Evolutionary conservation across 164 flowering plant species (phyloP), one percentile per base, ranked within the genome.

Genomic region (Sedum album): DNA sequence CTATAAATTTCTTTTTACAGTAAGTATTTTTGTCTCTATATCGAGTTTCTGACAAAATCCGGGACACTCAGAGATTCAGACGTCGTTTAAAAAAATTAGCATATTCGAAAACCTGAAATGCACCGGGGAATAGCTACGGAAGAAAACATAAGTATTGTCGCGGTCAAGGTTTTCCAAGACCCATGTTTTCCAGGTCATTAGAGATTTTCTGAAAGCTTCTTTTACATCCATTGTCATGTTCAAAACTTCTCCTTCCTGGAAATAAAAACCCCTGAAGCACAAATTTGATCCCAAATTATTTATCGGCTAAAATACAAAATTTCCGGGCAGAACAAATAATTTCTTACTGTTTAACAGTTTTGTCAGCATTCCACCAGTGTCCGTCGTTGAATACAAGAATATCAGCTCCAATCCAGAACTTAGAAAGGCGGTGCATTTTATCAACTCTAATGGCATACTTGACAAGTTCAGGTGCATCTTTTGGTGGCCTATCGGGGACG

Each of bases 311-410:
- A 36, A 17, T 13, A 44, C 3, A 42, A 44, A 44, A 44, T 15
- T 44, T 14, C 15, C 3, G 4, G 48, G 15, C 4, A 11, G 48
- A 44, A 44, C 38, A 3, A 35, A 35, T 35, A 35, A 35, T 31
- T 39, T 31, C 70, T 53, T 51, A 68, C 70, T 33, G 60, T 9
- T 55, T 55, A 42, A 35, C 36, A n/a, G 70, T 68, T 60, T 68
- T 68, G n/a, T 55, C 70, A 26, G 39, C 23, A 38, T 68, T 68
- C 70, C 70, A 68, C 70, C 97, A 94, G 46, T 94, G 97, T 0
- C 97, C 96, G 4, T 82, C 82, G 75, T 86, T 91, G 82, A 91
- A 87, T 21, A 94, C 74, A 2, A 88, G 79, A 53, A 86, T 83
- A 79, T 90, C 76, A 0, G 96, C 95, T 1, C 86, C 89, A 0